Base-by-base conservation (phyloP, 345 rosid species). In the Lagerstroemia speciosa region DNA sequence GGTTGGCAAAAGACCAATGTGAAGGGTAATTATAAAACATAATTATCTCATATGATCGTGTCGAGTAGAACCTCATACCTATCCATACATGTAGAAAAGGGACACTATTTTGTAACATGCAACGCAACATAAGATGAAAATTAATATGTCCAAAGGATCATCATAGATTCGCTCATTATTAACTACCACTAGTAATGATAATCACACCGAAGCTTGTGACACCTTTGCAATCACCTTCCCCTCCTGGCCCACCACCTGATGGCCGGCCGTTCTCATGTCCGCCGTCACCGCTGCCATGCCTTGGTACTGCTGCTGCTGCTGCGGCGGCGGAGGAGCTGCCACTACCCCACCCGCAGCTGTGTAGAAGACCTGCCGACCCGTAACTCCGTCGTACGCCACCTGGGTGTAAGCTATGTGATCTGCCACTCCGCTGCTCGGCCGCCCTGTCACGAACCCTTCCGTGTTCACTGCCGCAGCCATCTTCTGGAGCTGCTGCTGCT, bases 361-460 rank as follows among this genome's bases (percentile, higher is more conserved):
- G 57, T 93, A 93, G 71, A 84, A 89, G n/a, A 90, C 86, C 73
- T 86, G 97, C 71, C 93, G 81, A 45, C 91, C 91, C 2, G 65
- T 70, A 33, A 74, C 82, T 69, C 77, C 80, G 15, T 84, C 83
- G 76, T 90, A 90, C 53, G 80, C 79, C 81, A 86, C 64, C 61
- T 79, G 97, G 10, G 88, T 77, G 72, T 87, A 90, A 14, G 81
- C 82, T 2, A 78, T 9, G 17, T 80, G 88, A 19, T 81, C 76
- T 74, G 79, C 57, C 10, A 81, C 84, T 0, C 81, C 73, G 1
- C 80, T 72, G n/a, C 1, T 79, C 73, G 57, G 87, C 83, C 63
- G 57, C 75, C 71, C 48, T 8, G 84, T 61, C 30, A 78, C 82
- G 76, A 78, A 58, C 1, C 64, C 72, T 9, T 63, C 75, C 15